phyloP scores from a whole-genome alignment of 2,329 filamentous ascomycete genomes.

The Akanthomyces uredinophilus region DNA sequence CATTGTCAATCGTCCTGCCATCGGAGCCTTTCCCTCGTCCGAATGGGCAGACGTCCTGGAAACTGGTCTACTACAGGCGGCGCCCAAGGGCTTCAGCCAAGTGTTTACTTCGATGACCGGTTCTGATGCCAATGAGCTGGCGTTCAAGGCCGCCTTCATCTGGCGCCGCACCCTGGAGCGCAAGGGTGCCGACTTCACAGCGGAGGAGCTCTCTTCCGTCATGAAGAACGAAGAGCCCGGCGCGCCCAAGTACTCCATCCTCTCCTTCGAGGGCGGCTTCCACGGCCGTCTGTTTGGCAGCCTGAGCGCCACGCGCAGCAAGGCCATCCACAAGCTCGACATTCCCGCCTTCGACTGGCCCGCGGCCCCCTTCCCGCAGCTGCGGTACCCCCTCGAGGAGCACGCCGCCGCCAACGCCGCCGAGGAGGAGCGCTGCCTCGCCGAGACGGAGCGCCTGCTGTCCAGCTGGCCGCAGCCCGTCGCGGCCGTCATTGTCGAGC shows the following conservation, averaged over 20 bases:
- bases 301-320: constrained; percentile 83
- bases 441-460: constrained; percentile 78
- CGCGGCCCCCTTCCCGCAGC: constrained; percentile 75
- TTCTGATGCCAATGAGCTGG: constrained; percentile 89
- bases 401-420: constrained; percentile 72
- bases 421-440: constrained; percentile 74
- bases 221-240: constrained; percentile 81
- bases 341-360: constrained; percentile 96
- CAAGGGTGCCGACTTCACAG: constrained; percentile 76
- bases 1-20: constrained; percentile 81
- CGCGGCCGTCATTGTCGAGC: constrained; percentile 79
- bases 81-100: constrained; percentile 77
- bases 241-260: constrained; percentile 72
- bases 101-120: constrained; percentile 88
- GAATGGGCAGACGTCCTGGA: constrained; percentile 79
- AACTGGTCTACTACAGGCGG: constrained; percentile 73
- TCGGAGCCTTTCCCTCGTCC: constrained; percentile 84
- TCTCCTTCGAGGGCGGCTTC: constrained; percentile 85
- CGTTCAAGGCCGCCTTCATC: constrained; percentile 95
- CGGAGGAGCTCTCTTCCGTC: constrained; percentile 65
- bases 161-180: constrained; percentile 78
- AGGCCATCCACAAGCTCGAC: constrained; percentile 91
- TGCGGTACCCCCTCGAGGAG: constrained; percentile 82
- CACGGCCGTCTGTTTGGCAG: constrained; percentile 86
- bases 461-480: constrained; percentile 72